Evolutionary conservation across 2,329 filamentous ascomycete species (phyloP).

Genomic region (Phaeoacremonium minimum): DNA sequence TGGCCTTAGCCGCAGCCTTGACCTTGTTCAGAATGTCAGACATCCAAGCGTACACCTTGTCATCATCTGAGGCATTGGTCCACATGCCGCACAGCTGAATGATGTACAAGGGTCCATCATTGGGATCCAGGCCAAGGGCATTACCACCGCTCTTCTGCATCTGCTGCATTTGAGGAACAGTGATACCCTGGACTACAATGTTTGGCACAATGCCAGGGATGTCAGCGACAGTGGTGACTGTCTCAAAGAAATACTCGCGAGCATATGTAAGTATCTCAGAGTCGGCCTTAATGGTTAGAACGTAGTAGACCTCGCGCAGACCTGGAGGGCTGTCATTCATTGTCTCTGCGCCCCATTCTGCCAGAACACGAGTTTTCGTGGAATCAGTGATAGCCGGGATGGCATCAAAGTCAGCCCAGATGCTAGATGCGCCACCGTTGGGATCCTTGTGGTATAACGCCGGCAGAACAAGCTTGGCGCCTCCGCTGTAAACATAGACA

Average conservation of each 20-base stretch:
- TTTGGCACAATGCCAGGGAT: conserved; percentile 18
- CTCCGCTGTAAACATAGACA: conserved; percentile 13
- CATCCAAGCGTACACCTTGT: conserved; percentile 11
- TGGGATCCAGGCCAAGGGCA: conserved; percentile 24
- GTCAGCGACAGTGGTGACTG: conserved; percentile 5
- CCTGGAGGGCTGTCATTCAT: conserved; percentile 10
- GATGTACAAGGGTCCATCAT: conserved; percentile 18
- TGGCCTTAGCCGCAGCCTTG: conserved; percentile 8
- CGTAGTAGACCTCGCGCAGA: conserved; percentile 15
- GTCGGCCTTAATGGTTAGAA: conserved; percentile 12
- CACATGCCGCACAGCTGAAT: conserved; percentile 16
- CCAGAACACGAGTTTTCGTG: conserved; percentile 10
- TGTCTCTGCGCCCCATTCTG: conserved; percentile 10
- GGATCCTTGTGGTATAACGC: conserved; percentile 32
- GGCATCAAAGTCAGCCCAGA: conserved; percentile 29
- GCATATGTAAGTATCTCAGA: conserved; percentile 13
- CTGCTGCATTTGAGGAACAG: conserved; percentile 25
- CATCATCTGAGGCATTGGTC: conserved; percentile 12
- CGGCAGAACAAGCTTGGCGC: conserved; percentile 18
- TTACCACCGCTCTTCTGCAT: conserved; percentile 33
- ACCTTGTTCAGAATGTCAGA: conserved; percentile 12
- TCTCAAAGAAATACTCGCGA: conserved; percentile 9
- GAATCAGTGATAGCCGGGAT: conserved; percentile 23
- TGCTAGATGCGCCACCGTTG: conserved; percentile 22
- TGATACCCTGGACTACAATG: conserved; percentile 34